Evolutionary conservation across 2,329 filamentous ascomycete species (phyloP).

Genomic region (Mycocentrospora acerina): DNA sequence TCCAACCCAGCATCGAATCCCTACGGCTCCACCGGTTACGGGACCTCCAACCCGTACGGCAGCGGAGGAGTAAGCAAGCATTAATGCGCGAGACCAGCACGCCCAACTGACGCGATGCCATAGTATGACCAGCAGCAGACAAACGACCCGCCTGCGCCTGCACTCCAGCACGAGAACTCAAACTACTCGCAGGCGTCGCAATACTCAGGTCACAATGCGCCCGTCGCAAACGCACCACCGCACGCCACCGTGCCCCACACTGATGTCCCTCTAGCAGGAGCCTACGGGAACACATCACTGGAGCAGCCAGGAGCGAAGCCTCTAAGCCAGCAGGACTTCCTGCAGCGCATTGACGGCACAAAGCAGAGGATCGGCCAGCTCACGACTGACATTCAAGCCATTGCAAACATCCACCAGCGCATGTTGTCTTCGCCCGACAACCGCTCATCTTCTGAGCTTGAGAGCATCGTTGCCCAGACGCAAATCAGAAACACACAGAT

Average conservation of each 20-base stretch:
- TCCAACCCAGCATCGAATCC: conserved; percentile 30
- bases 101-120: conserved; percentile 8
- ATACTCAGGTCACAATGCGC: conserved; percentile 29
- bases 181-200: conserved; percentile 44
- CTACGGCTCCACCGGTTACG: conserved; percentile 40
- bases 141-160: conserved; percentile 25
- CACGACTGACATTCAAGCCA: conserved; percentile 66
- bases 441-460: conserved; percentile 56
- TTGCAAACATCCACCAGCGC: conserved; percentile 71
- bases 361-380: conserved; percentile 69
- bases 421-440: conserved; percentile 66
- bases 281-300: conserved; percentile 40
- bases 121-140: conserved; percentile 25
- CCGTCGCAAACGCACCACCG: conserved; percentile 22
- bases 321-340: conserved; percentile 67
- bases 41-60: conserved; percentile 33
- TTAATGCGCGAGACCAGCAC: conserved; percentile 9
- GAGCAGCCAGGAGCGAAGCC: conserved; percentile 55
- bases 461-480: conserved; percentile 68
- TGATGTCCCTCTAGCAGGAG: conserved; percentile 40
- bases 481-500: conserved; percentile 73
- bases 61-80: conserved; percentile 24
- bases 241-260: conserved; percentile 15
- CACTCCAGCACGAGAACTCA: conserved; percentile 38
- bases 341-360: conserved; percentile 65